Base-by-base conservation (phyloP, 345 rosid genomes). In the Theobroma cacao region DNA sequence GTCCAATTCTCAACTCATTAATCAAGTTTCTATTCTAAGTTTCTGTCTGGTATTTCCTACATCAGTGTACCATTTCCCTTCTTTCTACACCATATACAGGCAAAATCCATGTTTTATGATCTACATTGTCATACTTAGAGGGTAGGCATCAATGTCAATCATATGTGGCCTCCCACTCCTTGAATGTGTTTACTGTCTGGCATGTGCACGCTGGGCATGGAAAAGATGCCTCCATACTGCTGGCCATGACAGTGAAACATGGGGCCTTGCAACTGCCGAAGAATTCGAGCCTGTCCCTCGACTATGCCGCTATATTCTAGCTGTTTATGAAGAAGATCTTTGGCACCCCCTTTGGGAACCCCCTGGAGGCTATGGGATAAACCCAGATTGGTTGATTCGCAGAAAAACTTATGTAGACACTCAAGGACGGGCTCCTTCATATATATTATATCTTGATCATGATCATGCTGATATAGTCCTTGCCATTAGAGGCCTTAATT, bases 171-270 rank as follows among this genome's bases (percentile, higher is more conserved):
- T 90, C 67, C 99, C 98, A 52, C 86, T 96, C 68, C 92, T 96
- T 3, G 98, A 96, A 85, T 91, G 98, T 41, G 97, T 96, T 4
- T 94, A 92, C 84, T 96, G 99, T 75, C 88, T 94, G 59, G 98
- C 97, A n/a, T 94, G 99, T 76, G 91, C 95, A 7, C 97, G 97
- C 13, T 96, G 99, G 99, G 97, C 91, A 33, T 96, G 98, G 90
- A 94, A 94, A 84, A 87, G 98, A 20, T 94, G 98, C 72, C 98
- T 94, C 79, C 92, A 92, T 80, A 82, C 95, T 6, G 97, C 98
- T 1, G 97, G 95, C 40, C 98, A 89, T 74, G 98, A 96, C 80
- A 96, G 98, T 75, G 86, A 91, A 85, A 93, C 90, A 36, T 96
- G 98, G 98, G 97, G 97, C 11, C 80, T 90, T 66, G 97, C 98